Conservation (phyloP, 1,139 yeast species). For the Saccharomyces hybrid region DNA sequence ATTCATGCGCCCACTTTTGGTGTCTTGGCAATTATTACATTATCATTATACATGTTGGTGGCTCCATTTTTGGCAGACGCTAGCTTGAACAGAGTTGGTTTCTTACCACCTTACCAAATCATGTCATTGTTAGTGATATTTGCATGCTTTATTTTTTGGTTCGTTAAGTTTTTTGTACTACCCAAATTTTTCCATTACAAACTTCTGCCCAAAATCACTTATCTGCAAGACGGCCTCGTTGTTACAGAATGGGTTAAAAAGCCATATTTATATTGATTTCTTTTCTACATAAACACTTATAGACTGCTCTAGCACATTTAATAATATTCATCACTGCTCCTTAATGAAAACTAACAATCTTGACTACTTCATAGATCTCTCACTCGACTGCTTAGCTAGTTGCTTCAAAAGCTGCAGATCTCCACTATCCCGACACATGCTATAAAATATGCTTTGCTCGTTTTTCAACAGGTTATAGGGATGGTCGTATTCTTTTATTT, state of each 20-base stretch:
- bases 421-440: conserved; percentile 84
- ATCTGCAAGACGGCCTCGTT: conserved; percentile 46
- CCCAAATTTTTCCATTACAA: conserved; percentile 42
- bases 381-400: conserved; percentile 49
- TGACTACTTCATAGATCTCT: neutral
- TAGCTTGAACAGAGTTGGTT: conserved; percentile 38
- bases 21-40: conserved; percentile 35
- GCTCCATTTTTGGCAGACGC: conserved; percentile 41
- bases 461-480: conserved; percentile 63
- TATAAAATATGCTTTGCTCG: conserved; percentile 56
- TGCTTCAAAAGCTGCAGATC: conserved; percentile 65
- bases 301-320: neutral
- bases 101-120: conserved; percentile 48
- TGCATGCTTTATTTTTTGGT: conserved; percentile 43
- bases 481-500: conserved; percentile 70
- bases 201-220: conserved; percentile 35
- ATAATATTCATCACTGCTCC: conserved; percentile 2
- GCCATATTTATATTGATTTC: neutral
- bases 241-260: conserved; percentile 46
- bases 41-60: conserved; percentile 38
- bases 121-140: conserved; percentile 33
- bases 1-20: conserved; percentile 44
- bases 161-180: conserved; percentile 37
- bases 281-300: neutral
- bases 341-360: neutral